Conservation (phyloP, 106 monocot genomes). For the Allium fistulosum region DNA sequence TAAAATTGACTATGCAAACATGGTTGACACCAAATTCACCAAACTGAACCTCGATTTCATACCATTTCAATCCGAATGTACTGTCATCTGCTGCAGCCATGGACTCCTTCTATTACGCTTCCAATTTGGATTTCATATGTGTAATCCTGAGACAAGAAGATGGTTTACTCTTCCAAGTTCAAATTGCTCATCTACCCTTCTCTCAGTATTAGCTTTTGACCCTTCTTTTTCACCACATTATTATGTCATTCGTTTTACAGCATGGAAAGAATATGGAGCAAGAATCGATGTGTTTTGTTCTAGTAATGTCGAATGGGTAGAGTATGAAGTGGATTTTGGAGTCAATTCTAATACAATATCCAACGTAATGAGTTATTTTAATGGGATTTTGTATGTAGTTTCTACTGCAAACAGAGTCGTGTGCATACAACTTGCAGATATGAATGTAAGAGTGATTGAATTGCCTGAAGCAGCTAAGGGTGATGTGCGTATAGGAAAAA, state of each 20-base stretch:
- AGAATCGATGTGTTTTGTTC: conserved; percentile 38
- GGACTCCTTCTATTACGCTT: conserved; percentile 34
- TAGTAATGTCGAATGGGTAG: conserved; percentile 22
- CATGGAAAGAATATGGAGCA: conserved; percentile 22
- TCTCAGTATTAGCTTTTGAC: conserved; percentile 44
- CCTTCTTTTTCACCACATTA: conserved; percentile 19
- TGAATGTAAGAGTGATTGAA: conserved; percentile 15
- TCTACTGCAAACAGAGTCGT: conserved; percentile 23
- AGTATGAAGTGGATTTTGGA: conserved; percentile 21
- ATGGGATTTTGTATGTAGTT: conserved; percentile 26
- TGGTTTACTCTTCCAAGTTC: conserved; percentile 30
- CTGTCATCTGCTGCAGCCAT: conserved; percentile 36
- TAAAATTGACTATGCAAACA: conserved; percentile 19
- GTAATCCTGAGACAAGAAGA: conserved; percentile 29
- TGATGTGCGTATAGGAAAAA: conserved; percentile 22
- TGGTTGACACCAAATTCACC: conserved; percentile 8
- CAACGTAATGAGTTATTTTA: conserved; percentile 33
- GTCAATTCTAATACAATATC: conserved; percentile 25
- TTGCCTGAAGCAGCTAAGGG: conserved; percentile 32
- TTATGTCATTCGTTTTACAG: conserved; percentile 32
- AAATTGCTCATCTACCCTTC: conserved; percentile 3
- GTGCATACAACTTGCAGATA: conserved; percentile 18
- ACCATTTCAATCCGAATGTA: conserved; percentile 22
- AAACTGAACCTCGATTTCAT: conserved; percentile 26
- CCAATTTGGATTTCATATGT: conserved; percentile 15